Conservation (phyloP, 164 flowering plant genomes). For the Sedum album region DNA sequence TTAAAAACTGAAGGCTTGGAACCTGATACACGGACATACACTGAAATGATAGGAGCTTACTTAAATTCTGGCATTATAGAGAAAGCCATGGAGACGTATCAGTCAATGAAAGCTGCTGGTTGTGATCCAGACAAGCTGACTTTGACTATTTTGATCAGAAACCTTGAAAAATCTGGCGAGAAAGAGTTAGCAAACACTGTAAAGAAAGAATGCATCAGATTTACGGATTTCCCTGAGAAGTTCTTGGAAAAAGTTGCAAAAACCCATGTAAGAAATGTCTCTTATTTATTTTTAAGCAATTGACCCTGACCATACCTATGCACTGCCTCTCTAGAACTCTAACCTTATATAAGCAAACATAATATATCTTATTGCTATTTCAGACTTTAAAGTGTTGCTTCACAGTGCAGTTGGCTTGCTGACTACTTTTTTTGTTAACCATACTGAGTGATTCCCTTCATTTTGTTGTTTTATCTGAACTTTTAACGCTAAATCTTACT, state of each 20-base stretch:
- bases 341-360: too few relatives aligned
- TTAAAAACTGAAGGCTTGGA: slow-evolving; percentile 46
- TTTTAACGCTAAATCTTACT: too few relatives aligned
- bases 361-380: too few relatives aligned
- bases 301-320: too few relatives aligned
- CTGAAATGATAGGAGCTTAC: slow-evolving; percentile 75
- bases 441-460: too few relatives aligned
- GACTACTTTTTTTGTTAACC: too few relatives aligned
- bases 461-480: too few relatives aligned
- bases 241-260: slow-evolving; percentile 45
- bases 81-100: slow-evolving; percentile 61
- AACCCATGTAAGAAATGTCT: slow-evolving; percentile 30
- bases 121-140: slow-evolving; percentile 61
- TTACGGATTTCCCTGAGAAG: slow-evolving; percentile 50
- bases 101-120: slow-evolving; percentile 56
- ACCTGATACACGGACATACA: slow-evolving; percentile 59
- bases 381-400: too few relatives aligned
- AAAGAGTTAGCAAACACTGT: slow-evolving; percentile 44
- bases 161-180: slow-evolving; percentile 61
- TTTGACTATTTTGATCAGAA: slow-evolving; percentile 55
- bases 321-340: too few relatives aligned
- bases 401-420: too few relatives aligned
- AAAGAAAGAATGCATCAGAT: slow-evolving; percentile 46
- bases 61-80: slow-evolving; percentile 41
- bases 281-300: too few relatives aligned